Conservation (phyloP, 306 rosid species). For the Ormosia emarginata region DNA sequence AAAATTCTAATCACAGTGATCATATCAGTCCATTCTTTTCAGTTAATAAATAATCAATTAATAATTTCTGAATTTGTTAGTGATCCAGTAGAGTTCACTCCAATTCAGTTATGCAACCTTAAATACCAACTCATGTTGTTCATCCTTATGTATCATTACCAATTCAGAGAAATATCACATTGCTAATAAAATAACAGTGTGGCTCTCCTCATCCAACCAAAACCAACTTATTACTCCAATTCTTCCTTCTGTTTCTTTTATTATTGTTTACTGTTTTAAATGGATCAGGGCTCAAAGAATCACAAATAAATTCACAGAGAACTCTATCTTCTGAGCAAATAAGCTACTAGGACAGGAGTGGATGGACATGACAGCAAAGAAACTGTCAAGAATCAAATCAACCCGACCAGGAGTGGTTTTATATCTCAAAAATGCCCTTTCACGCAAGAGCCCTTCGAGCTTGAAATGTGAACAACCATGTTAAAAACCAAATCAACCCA, state of each 20-base stretch:
- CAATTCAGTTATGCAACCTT: not conserved
- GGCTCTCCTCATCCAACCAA: not conserved
- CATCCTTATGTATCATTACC: not conserved
- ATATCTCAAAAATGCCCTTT: too few species aligned
- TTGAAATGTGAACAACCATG: not conserved
- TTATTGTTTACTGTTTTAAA: not conserved
- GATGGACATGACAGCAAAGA: not conserved
- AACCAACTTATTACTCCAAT: not conserved
- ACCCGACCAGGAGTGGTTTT: not conserved
- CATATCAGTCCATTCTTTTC: not conserved
- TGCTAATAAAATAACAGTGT: not conserved
- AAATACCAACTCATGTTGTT: not conserved
- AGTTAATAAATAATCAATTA: not conserved
- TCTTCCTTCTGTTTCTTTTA: not conserved
- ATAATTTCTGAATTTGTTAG: not conserved
- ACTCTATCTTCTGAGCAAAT: not conserved
- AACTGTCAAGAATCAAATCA: not conserved
- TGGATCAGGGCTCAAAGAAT: not conserved
- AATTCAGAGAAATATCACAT: not conserved
- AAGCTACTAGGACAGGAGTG: not conserved
- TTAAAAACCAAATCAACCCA: too few species aligned
- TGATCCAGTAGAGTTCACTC: not conserved
- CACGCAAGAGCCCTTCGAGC: not conserved
- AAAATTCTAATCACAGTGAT: not conserved
- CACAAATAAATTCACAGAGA: not conserved